These are phyloP conservation scores for Trichosanthes truncata DNA, from an alignment of 306 rosid genomes.

Conservation along the genomic window DNA sequence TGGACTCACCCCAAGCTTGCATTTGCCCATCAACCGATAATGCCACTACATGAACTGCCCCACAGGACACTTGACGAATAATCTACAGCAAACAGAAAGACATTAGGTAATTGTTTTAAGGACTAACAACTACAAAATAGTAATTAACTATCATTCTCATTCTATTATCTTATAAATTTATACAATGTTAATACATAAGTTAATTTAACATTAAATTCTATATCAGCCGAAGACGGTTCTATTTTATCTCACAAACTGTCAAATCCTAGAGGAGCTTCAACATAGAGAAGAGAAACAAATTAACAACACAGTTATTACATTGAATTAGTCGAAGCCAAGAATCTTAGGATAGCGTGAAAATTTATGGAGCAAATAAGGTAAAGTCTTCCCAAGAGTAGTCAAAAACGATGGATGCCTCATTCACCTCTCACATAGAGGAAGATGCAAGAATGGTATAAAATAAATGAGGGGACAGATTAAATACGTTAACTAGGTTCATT, in stretches of 20 bases:
- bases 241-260: background rate
- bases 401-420: background rate
- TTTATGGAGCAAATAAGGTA: background rate
- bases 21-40: constrained; percentile 74
- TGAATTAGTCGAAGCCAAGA: background rate
- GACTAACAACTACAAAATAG: background rate
- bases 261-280: background rate
- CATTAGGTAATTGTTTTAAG: background rate
- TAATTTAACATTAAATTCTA: background rate
- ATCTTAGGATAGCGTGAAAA: background rate
- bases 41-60: constrained; percentile 82
- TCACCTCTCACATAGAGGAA: background rate
- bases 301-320: background rate
- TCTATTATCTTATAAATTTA: background rate
- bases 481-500: background rate
- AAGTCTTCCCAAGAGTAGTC: background rate
- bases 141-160: background rate
- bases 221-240: background rate
- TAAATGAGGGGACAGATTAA: background rate
- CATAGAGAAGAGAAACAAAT: background rate
- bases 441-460: background rate
- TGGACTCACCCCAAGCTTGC: constrained; percentile 82
- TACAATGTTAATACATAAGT: background rate
- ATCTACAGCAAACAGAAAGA: constrained; percentile 26
- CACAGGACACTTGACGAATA: constrained; percentile 86